Evolutionary conservation across 176 grass and related monocot genomes (phyloP).

Genomic region (Oryza meyeriana): DNA sequence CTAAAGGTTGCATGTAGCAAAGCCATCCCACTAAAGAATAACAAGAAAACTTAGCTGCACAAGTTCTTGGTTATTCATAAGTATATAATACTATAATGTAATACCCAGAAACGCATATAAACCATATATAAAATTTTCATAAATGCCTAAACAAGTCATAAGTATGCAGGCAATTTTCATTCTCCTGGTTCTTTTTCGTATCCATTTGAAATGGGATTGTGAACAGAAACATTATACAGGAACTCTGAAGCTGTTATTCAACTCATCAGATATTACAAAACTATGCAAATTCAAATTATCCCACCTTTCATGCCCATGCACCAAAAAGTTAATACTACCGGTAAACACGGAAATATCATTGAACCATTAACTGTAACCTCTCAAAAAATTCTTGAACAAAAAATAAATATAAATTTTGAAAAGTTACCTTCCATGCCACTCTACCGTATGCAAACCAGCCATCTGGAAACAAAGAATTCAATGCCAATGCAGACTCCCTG

Average conservation of each 20-base stretch:
- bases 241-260: background rate
- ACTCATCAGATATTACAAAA: background rate
- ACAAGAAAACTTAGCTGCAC: background rate
- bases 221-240: background rate
- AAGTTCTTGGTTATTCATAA: background rate
- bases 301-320: background rate
- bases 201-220: background rate
- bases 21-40: background rate
- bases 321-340: background rate
- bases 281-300: background rate
- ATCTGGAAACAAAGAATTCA: conserved; percentile 93
- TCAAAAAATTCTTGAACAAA: conserved; percentile 5
- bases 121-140: background rate
- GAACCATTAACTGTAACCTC: background rate
- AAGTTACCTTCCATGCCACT: conserved; percentile 80
- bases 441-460: conserved; percentile 96
- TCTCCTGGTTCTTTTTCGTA: background rate
- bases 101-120: background rate
- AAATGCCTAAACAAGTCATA: background rate
- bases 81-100: background rate
- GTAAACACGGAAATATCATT: background rate
- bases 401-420: conserved; percentile 15
- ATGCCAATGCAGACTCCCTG: conserved; percentile 90
- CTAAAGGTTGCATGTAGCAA: background rate
- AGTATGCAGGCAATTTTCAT: background rate